A percentile compares a stretch with the other conserved stretches of the same genome.
Evolutionary conservation across 2,329 filamentous ascomycete genomes (phyloP).

Genomic region (Talaromyces sp.): DNA sequence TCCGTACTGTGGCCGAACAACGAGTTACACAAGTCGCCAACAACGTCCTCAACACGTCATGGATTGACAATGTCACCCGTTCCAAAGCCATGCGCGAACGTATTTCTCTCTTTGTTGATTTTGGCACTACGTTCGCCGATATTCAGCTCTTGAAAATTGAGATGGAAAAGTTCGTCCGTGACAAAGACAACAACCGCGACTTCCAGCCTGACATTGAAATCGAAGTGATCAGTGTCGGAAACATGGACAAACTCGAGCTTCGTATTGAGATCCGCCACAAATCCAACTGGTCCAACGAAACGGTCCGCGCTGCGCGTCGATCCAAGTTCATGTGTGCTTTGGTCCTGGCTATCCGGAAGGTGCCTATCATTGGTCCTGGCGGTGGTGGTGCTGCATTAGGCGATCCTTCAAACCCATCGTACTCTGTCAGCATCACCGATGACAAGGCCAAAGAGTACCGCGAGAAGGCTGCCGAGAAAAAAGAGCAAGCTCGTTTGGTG

Average conservation of each 20-base stretch:
- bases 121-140: constrained; percentile 84
- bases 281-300: constrained; percentile 86
- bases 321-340: constrained; percentile 98
- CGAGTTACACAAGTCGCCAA: constrained; percentile 83
- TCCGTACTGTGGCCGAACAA: constrained; percentile 76
- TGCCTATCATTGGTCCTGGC: constrained; percentile 80
- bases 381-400: constrained; percentile 64
- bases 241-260: constrained; percentile 83
- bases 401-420: constrained; percentile 67
- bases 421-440: constrained; percentile 73
- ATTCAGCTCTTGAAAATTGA: constrained; percentile 79
- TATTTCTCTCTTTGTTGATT: constrained; percentile 74
- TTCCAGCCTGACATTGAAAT: constrained; percentile 83
- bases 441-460: constrained; percentile 63
- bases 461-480: constrained; percentile 55
- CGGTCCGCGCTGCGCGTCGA: constrained; percentile 72
- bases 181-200: constrained; percentile 82
- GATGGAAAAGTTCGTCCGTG: constrained; percentile 77
- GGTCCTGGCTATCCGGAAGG: constrained; percentile 75
- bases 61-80: constrained; percentile 90
- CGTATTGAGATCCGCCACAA: constrained; percentile 86
- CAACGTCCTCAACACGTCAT: constrained; percentile 84
- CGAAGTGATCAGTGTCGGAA: constrained; percentile 71
- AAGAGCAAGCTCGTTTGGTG: constrained; percentile 64
- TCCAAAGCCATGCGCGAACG: constrained; percentile 89